Base-by-base conservation (phyloP, 2,329 filamentous ascomycete species). In the Colletotrichum euphorbiae region DNA sequence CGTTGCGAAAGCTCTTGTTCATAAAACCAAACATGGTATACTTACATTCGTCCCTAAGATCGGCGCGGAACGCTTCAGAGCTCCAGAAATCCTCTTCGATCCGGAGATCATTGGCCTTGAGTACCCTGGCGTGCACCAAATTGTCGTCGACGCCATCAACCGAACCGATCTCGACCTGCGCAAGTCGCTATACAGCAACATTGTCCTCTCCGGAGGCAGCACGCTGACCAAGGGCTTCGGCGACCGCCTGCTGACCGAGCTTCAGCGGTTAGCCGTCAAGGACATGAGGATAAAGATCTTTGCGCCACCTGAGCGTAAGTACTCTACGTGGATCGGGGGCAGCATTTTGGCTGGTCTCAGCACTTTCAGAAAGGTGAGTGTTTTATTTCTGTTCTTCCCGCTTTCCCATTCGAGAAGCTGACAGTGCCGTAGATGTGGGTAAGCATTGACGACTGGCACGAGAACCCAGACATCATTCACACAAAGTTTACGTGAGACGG, bases 241-340 rank as follows among this genome's bases (percentile, higher is more conserved):
- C 64, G 96, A 98, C 80, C 89, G 96, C 58, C 83, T 99, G 74
- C 85, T 99, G 77, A 90, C 93, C 73, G 96, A 99, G 82, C 91
- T 98, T 72, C 96, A 98, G 82, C 87, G 91, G 78, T 84, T 98
- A 75, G 96, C 96, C 11, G 94, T 98, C 74, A 98, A 98, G 85
- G 96, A 99, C 79, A 99, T 98, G 95, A 90, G 94, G 76, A 98
- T 99, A 84, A 97, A 98, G 86, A 99, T 99, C 77, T 97, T 97
- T 83, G 96, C 96, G 61, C 96, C 96, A 62, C 95, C 96, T 6
- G 96, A 99, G 85, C 88, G 96, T 73, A 97, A 98, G 81, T 99
- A 98, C 84, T 98, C 94, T 70, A 99, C 96, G 36, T 99, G 96
- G 96, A 98, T 98, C 74, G 96, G 96, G 71, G 96, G 96, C 63